phyloP scores from a whole-genome alignment of 495 filamentous ascomycete genomes.

The Daldinia decipiens region DNA sequence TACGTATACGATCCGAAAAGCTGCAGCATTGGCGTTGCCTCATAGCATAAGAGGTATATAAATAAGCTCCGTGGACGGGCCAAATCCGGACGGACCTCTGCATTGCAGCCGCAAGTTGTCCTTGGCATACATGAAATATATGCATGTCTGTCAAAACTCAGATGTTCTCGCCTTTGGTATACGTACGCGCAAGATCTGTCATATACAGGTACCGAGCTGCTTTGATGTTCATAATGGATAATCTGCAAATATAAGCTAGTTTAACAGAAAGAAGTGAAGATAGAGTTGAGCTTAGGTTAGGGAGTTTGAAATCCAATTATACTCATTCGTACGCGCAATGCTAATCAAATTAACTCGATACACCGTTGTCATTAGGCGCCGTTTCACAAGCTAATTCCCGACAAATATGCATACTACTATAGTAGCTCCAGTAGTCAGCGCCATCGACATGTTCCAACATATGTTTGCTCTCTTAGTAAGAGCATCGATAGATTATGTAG shows the following conservation, averaged over 20 bases:
- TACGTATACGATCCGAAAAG: constrained; percentile 1
- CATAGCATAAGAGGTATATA: not conserved
- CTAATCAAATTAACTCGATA: not conserved
- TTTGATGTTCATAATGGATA: not conserved
- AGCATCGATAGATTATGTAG: constrained; percentile 2
- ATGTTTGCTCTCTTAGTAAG: constrained; percentile 29
- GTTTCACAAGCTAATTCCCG: constrained; percentile 3
- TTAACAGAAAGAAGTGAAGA: constrained; percentile 2
- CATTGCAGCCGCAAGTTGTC: constrained; percentile 24
- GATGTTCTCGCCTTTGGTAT: not conserved
- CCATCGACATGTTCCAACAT: constrained; percentile 4
- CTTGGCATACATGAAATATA: constrained; percentile 13
- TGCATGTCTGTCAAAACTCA: not conserved
- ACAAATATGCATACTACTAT: constrained; percentile 6
- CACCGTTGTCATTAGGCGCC: not conserved
- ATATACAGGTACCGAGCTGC: not conserved
- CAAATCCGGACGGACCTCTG: constrained; percentile 19
- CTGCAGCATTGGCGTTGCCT: not conserved
- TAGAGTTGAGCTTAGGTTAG: not conserved
- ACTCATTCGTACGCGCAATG: not conserved
- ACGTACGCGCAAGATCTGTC: constrained; percentile 8
- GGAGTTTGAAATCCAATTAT: not conserved
- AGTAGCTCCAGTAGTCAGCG: not conserved
- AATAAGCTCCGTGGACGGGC: constrained; percentile 14
- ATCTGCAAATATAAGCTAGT: not conserved